Conservation (phyloP, 2,329 filamentous ascomycete species). For the Trichoderma polysporum region DNA sequence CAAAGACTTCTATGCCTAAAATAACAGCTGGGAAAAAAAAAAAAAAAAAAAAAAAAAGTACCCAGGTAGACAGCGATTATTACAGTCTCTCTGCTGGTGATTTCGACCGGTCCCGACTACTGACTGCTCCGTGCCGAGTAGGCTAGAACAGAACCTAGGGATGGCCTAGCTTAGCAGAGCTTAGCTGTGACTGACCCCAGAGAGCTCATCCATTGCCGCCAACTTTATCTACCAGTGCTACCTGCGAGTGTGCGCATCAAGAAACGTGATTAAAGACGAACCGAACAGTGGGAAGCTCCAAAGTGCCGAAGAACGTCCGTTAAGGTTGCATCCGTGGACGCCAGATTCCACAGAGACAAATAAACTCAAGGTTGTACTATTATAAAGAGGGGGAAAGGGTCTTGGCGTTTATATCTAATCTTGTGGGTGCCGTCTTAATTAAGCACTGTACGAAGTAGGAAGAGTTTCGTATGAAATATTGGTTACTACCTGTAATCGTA, state of each 20-base stretch:
- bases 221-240: neutral
- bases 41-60: no score
- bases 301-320: constrained; percentile 1
- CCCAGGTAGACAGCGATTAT: neutral
- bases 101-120: no score
- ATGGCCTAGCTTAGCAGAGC: neutral
- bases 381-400: neutral
- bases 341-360: neutral
- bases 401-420: neutral
- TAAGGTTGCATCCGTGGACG: neutral
- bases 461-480: neutral
- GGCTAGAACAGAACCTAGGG: no score
- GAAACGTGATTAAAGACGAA: neutral
- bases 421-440: neutral
- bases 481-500: neutral
- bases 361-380: neutral
- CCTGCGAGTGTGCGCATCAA: neutral
- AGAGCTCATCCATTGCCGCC: neutral
- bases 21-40: no score
- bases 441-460: neutral
- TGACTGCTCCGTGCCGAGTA: neutral
- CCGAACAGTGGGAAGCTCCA: neutral
- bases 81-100: neutral
- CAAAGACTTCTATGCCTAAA: no score
- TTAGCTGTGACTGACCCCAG: neutral